Evolutionary conservation across 176 grass and related monocot species (phyloP), one percentile per base, ranked within the genome.

Genomic region (Zoysia japonica): DNA sequence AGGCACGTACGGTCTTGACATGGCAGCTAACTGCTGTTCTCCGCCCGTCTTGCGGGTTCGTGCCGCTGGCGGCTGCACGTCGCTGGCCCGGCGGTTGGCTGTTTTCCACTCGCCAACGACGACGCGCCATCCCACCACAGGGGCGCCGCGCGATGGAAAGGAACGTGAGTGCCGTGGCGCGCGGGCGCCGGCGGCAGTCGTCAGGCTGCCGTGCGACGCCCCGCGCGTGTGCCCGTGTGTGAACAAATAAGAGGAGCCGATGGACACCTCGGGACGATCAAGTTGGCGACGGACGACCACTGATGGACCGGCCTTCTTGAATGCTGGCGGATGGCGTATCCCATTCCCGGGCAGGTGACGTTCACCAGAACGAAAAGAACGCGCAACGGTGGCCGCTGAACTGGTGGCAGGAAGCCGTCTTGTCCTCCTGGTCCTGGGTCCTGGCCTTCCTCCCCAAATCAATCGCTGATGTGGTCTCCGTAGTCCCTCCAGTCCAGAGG

Each of bases 11-110:
- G 11, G 14, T 0, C 38, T 59, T 42, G 57, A 64, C 54, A 61
- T 40, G 28, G 43, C 67, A 70, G 14, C 73, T 15, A 61, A 54
- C 13, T 3, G 45, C 45, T 7, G 8, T 5, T 5, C 45, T 7
- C 45, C 1, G 8, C 5, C 45, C 45, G 45, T 47, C 45, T 3
- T 45, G 43, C 45, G 45, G 45, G 45, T 47, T 47, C 45, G 45
- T 5, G 45, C 45, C 36, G n/a, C 5, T 43, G 39, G 7, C 47
- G 20, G 35, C 35, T 39, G 63, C 65, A 44, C 47, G 69, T 71
- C 69, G 47, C 69, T 70, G 68, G 2, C 46, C 12, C 4, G 68
- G 47, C 68, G 20, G 68, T 70, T 70, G 68, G 47, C 47, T 49
- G 47, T 15, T 47, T 3, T 39, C 40, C 63, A 47, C n/a, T 68